Evolutionary conservation across 148 eudicot genomes (phyloP).

Genomic region (Linanthus parryae): DNA sequence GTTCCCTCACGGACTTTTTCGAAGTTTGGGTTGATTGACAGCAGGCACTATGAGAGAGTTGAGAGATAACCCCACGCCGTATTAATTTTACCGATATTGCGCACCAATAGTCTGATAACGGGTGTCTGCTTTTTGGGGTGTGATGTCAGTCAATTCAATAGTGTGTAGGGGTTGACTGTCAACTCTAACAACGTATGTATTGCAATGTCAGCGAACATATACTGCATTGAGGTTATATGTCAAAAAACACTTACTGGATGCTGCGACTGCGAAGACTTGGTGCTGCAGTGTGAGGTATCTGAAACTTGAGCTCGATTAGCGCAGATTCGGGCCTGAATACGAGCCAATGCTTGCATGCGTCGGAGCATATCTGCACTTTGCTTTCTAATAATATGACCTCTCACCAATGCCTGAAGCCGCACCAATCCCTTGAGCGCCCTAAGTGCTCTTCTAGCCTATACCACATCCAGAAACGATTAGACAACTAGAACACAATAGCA

Average conservation of each 20-base stretch:
- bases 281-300: slow-evolving; percentile 32
- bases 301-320: slow-evolving; percentile 39
- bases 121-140: too few species aligned
- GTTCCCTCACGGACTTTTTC: too few species aligned
- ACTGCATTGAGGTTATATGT: too few species aligned
- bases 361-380: slow-evolving; percentile 90
- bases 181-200: too few species aligned
- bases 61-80: neutral
- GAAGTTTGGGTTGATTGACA: too few species aligned
- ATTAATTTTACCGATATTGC: too few species aligned
- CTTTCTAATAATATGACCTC: slow-evolving; percentile 86
- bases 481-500: neutral
- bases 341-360: slow-evolving; percentile 89
- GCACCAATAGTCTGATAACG: neutral
- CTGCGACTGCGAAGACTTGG: slow-evolving; percentile 20
- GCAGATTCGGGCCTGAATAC: slow-evolving; percentile 79
- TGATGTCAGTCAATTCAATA: too few species aligned
- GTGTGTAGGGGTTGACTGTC: neutral
- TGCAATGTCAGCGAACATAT: too few species aligned
- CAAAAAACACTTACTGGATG: slow-evolving; percentile 32
- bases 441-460: slow-evolving; percentile 87
- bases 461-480: neutral
- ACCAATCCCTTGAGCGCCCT: slow-evolving; percentile 91
- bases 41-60: too few species aligned
- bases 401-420: slow-evolving; percentile 90